Conservation (phyloP, 305 asterid genomes). For the Fraxinus floribunda region DNA sequence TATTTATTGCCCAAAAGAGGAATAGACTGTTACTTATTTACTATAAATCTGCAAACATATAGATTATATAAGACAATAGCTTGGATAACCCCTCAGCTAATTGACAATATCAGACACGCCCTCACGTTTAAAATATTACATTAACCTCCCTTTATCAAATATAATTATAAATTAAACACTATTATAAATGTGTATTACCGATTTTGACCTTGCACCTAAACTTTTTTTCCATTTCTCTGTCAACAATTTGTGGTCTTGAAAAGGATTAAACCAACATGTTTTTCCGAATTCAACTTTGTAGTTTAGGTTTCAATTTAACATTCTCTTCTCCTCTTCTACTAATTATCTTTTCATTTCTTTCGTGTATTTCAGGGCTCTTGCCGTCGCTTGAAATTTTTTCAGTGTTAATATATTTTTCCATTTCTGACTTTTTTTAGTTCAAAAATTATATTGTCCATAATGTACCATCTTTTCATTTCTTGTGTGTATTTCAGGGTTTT, state of each 20-base stretch:
- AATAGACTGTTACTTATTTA: neutral
- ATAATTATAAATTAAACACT: neutral
- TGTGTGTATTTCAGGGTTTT: too few species aligned
- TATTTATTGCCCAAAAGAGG: neutral
- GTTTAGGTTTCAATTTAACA: too few species aligned
- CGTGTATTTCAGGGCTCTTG: too few species aligned
- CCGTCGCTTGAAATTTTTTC: too few species aligned
- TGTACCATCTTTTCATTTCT: too few species aligned
- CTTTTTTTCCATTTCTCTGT: neutral
- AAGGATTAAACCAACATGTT: neutral
- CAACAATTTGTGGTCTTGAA: neutral
- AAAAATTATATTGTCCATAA: too few species aligned
- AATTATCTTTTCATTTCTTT: too few species aligned
- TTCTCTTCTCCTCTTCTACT: too few species aligned
- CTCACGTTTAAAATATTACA: neutral
- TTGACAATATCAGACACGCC: neutral
- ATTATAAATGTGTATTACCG: neutral
- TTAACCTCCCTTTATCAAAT: neutral
- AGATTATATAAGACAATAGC: neutral
- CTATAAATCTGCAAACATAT: neutral
- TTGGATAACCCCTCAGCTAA: neutral
- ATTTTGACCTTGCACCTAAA: neutral
- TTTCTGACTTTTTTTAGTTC: too few species aligned
- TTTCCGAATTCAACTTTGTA: too few species aligned
- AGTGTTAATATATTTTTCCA: too few species aligned